Evolutionary conservation across 2,329 filamentous ascomycete genomes (phyloP).

Genomic region (Aspergillus nomiae): DNA sequence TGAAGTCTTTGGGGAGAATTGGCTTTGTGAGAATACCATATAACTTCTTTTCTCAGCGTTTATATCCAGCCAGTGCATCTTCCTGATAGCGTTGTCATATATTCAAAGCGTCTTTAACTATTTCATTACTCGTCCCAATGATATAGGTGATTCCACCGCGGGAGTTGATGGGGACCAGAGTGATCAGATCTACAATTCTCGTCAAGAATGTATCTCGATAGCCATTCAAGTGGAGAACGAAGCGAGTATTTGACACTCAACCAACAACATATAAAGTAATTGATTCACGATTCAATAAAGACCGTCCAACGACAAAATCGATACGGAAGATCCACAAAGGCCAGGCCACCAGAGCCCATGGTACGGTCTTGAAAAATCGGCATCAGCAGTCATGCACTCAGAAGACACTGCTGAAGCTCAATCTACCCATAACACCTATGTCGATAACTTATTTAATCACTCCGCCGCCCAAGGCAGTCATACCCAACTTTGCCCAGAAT

Average conservation of each 20-base stretch:
- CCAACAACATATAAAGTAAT: no score
- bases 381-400: no score
- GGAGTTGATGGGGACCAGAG: not conserved
- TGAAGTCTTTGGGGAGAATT: not conserved
- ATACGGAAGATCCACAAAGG: no score
- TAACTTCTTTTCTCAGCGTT: not conserved
- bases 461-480: constrained; percentile 15
- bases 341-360: no score
- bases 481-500: constrained; percentile 21
- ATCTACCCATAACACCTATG: no score
- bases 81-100: not conserved
- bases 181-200: not conserved
- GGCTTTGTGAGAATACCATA: no score
- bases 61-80: not conserved
- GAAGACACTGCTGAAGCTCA: no score
- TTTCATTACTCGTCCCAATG: not conserved
- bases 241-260: no score
- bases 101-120: not conserved
- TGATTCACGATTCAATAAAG: no score
- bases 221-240: no score
- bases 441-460: not conserved
- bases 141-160: not conserved
- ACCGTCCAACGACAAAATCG: no score
- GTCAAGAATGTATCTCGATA: not conserved
- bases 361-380: no score